Conservation (phyloP, 805 yeast species). For the Phaffomyces thermotolerans region DNA sequence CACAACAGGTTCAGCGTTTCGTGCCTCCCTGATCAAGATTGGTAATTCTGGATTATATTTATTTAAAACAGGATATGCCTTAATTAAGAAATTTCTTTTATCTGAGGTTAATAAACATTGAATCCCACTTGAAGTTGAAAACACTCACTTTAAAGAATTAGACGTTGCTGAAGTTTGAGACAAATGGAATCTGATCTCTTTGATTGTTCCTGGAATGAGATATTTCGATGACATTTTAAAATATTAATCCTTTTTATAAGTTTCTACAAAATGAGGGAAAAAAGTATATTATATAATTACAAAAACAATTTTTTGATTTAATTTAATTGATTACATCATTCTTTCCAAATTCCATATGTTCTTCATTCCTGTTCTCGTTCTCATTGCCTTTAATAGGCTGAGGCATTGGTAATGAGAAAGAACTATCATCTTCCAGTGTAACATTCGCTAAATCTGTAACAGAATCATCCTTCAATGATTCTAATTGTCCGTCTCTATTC, state of each 20-base stretch:
- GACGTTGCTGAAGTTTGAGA: constrained; percentile 76
- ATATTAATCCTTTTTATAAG: no score
- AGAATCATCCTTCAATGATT: background rate
- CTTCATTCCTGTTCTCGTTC: background rate
- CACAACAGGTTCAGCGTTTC: constrained; percentile 55
- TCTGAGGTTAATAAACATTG: no score
- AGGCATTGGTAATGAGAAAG: constrained; percentile 44
- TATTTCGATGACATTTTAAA: constrained; percentile 19
- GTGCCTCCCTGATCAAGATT: constrained; percentile 70
- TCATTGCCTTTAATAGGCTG: constrained; percentile 10
- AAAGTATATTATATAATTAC: no score
- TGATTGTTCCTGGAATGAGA: constrained; percentile 44
- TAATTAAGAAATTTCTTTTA: constrained; percentile 55
- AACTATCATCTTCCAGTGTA: constrained; percentile 32
- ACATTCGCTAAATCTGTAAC: constrained; percentile 1
- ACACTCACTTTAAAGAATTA: constrained; percentile 47
- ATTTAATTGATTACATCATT: no score
- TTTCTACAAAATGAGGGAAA: no score
- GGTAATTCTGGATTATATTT: constrained; percentile 62
- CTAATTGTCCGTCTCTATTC: background rate
- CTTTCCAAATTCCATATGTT: no score
- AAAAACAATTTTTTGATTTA: no score
- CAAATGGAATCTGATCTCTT: constrained; percentile 75
- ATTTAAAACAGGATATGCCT: constrained; percentile 58
- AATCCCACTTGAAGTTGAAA: no score